Evolutionary conservation across 2,329 filamentous ascomycete genomes (phyloP).

Genomic region (Diplodia scrobiculata): DNA sequence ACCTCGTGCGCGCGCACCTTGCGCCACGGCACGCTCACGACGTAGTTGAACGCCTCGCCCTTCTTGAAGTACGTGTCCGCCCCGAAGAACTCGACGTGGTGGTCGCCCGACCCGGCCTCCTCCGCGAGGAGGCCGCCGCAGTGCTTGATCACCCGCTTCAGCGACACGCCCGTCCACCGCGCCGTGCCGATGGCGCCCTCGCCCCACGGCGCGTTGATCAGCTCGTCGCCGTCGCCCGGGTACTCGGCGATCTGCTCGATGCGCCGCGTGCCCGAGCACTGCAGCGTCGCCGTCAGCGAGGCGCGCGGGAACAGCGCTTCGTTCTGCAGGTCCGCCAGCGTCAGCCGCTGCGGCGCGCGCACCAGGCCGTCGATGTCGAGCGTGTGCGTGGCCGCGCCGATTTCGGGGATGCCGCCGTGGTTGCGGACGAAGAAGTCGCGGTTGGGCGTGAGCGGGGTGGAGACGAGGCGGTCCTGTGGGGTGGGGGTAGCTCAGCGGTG

Average conservation of each 20-base stretch:
- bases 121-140: slow-evolving; percentile 70
- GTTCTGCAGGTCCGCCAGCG: slow-evolving; percentile 62
- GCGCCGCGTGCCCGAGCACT: slow-evolving; percentile 69
- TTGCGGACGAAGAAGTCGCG: slow-evolving; percentile 68
- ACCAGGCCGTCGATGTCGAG: slow-evolving; percentile 64
- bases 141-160: slow-evolving; percentile 70
- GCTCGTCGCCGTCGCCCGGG: slow-evolving; percentile 67
- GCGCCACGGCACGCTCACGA: slow-evolving; percentile 65
- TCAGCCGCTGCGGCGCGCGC: slow-evolving; percentile 59
- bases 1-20: slow-evolving; percentile 70
- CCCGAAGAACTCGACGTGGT: slow-evolving; percentile 69
- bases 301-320: slow-evolving; percentile 62
- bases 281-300: slow-evolving; percentile 62
- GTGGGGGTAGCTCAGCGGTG: no score
- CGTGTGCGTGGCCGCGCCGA: slow-evolving; percentile 59
- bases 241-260: slow-evolving; percentile 69
- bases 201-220: slow-evolving; percentile 47
- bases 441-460: slow-evolving; percentile 63
- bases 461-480: slow-evolving; percentile 54
- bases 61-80: slow-evolving; percentile 75
- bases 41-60: slow-evolving; percentile 65
- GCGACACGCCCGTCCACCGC: slow-evolving; percentile 62
- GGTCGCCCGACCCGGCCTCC: no score
- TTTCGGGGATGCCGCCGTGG: slow-evolving; percentile 69
- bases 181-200: slow-evolving; percentile 68